Conservation (phyloP, 2,329 filamentous ascomycete genomes). For the Alternaria ethzedia region DNA sequence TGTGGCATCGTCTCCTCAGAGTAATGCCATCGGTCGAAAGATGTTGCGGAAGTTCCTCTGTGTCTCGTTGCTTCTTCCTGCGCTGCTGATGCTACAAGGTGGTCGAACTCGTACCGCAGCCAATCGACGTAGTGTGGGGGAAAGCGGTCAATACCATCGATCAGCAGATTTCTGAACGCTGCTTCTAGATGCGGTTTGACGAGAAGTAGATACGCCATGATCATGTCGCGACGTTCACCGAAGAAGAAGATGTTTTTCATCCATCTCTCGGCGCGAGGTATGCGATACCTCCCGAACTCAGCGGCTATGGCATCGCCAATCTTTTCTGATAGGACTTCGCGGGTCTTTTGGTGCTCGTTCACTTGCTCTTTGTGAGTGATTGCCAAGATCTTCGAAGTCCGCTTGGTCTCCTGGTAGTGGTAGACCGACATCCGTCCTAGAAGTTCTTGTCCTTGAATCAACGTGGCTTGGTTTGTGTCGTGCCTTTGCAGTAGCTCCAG, state of each 20-base stretch:
- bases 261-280: background rate
- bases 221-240: conserved; percentile 11
- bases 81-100: conserved; percentile 12
- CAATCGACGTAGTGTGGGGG: background rate
- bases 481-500: background rate
- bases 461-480: background rate
- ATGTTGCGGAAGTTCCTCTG: background rate
- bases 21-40: conserved; percentile 11
- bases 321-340: background rate
- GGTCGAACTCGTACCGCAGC: conserved; percentile 6
- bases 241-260: conserved; percentile 5
- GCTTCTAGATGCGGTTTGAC: background rate
- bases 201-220: conserved; percentile 12
- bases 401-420: background rate
- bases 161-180: background rate
- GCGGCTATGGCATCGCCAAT: background rate
- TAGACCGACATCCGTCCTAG: background rate
- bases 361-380: background rate
- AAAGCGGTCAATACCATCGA: background rate
- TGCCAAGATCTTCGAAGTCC: background rate
- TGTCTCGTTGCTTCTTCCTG: conserved; percentile 13
- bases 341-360: background rate
- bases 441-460: background rate
- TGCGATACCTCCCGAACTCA: background rate
- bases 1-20: background rate